A percentile compares a stretch with the other conserved stretches of the same genome.
phyloP scores from a whole-genome alignment of 2,329 filamentous ascomycete genomes.

The Coniochaeta ligniaria region DNA sequence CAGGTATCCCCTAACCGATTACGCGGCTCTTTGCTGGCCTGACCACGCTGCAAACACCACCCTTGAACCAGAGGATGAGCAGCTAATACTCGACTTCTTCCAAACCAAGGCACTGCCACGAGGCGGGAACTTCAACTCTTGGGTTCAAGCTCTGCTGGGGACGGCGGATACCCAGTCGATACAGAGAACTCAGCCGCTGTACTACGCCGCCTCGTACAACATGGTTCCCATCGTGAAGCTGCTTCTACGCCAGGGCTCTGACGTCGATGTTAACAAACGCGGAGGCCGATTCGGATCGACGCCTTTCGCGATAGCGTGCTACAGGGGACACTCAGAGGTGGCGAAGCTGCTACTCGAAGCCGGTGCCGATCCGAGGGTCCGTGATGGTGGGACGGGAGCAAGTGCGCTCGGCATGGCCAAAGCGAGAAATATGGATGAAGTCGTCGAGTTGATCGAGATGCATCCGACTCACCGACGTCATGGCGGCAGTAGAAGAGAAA shows the following conservation, averaged over 20 bases:
- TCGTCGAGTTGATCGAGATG: neutral
- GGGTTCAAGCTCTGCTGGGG: conserved; percentile 15
- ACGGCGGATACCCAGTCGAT: conserved; percentile 6
- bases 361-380: conserved; percentile 13
- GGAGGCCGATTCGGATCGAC: conserved; percentile 14
- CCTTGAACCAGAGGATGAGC: conserved; percentile 8
- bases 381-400: neutral
- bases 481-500: neutral
- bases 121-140: conserved; percentile 14
- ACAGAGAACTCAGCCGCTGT: conserved; percentile 12
- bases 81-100: conserved; percentile 13
- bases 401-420: neutral
- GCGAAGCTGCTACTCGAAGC: conserved; percentile 15
- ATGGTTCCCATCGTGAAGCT: conserved; percentile 13
- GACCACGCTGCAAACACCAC: conserved; percentile 11
- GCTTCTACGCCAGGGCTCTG: conserved; percentile 10
- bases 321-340: conserved; percentile 10
- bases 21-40: conserved; percentile 13
- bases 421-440: neutral
- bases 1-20: conserved; percentile 10
- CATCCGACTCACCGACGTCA: neutral
- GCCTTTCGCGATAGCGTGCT: conserved; percentile 15
- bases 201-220: conserved; percentile 18
- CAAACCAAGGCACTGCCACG: conserved; percentile 9
- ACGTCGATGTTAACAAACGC: conserved; percentile 10